Evolutionary conservation across 257 asterid genomes (phyloP), one percentile per base, ranked within the genome.

Genomic region (Dorcoceras hygrometricum): DNA sequence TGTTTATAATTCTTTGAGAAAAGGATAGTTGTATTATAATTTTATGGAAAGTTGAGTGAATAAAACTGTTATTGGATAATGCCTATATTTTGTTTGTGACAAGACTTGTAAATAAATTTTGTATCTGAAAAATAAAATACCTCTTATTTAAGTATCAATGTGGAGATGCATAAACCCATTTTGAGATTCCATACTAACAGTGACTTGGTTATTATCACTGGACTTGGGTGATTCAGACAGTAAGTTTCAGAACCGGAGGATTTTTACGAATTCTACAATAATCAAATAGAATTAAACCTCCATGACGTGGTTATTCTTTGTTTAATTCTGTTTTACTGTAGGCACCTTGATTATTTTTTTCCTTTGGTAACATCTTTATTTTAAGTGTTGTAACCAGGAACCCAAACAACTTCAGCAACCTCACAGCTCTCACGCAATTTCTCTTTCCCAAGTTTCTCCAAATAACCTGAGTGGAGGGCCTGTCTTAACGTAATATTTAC

Each of bases 341-440:
- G 54, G 10, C 64, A 18, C 74, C 57, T 65, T 59, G 24, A 46
- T 53, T 62, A 46, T 68, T 59, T 19, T 48, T 63, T 63, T 66
- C 32, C 31, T 31, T 59, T 61, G 32, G 23, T 59, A 64, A 56
- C 73, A 39, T 60, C 53, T 80, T 57, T 68, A 70, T 69, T 63
- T 65, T 67, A 75, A 71, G 84, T 73, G 66, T 80, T 86, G 78
- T 73, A 67, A 75, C 66, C 89, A 88, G 86, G 99, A 94, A 65
- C 89, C 86, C 12, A 89, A 81, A 77, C 99, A 78, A 71, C 75
- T 86, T 76, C 91, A 78, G 84, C 91, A 78, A 67, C 85, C 96
- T 77, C 99, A 94, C 65, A 71, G 83, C 71, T 94, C 99, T 64
- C 99, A 94, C 62, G 48, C 84, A 62, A 20, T 73, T 79, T 95